Conservation (phyloP, 2,329 filamentous ascomycete species). For the Xylaria sp. region DNA sequence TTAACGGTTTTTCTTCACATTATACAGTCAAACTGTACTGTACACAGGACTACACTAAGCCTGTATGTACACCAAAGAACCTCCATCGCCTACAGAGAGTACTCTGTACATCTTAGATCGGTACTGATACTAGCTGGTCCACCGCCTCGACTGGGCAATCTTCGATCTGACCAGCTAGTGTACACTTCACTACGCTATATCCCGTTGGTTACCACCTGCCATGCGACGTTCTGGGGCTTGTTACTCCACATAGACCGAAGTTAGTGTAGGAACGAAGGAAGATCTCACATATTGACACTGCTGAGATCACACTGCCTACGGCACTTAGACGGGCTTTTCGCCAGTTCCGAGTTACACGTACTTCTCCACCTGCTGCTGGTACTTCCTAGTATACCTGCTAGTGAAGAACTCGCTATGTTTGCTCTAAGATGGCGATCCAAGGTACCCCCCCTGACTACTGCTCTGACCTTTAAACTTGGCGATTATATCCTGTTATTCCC, state of each 20-base stretch:
- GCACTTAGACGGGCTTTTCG: slow-evolving; percentile 19
- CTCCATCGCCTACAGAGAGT: background rate
- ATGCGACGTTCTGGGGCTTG: slow-evolving; percentile 18
- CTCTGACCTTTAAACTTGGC: background rate
- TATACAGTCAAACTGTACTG: slow-evolving; percentile 1
- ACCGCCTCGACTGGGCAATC: slow-evolving; percentile 26
- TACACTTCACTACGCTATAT: slow-evolving; percentile 23
- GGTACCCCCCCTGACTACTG: slow-evolving; percentile 12
- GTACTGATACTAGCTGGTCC: slow-evolving; percentile 22
- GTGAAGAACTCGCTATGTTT: slow-evolving; percentile 7
- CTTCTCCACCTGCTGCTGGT: background rate
- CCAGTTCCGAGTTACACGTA: slow-evolving; percentile 6
- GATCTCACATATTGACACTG: slow-evolving; percentile 23
- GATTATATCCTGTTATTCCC: slow-evolving; percentile 28
- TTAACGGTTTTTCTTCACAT: background rate
- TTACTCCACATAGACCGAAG: slow-evolving; percentile 23
- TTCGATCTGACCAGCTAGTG: slow-evolving; percentile 30
- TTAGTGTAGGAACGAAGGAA: slow-evolving; percentile 21
- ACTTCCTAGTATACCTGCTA: background rate
- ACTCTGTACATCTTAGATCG: slow-evolving; percentile 22
- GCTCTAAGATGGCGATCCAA: slow-evolving; percentile 9
- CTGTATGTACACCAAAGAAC: background rate
- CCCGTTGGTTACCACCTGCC: slow-evolving; percentile 20
- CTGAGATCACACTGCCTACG: slow-evolving; percentile 23
- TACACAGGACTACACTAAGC: background rate